Base-by-base conservation (phyloP, 805 yeast species). In the Nematodospora valgi region DNA sequence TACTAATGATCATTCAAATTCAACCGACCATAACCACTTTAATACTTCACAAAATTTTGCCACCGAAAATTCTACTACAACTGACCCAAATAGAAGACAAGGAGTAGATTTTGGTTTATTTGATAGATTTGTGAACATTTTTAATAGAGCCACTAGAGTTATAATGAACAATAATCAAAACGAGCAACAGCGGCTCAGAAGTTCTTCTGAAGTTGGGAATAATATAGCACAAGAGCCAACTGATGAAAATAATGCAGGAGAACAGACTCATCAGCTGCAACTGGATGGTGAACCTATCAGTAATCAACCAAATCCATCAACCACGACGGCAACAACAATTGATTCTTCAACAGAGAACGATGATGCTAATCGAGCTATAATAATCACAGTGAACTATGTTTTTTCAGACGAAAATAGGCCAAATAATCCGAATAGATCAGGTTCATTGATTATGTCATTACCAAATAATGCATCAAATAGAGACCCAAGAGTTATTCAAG, bases 391-490 rank as follows among this genome's bases (percentile, higher is more conserved):
- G 18, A 64, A 64, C 46, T 67, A 65, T 43, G 64, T 62, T 24
- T 67, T 64, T 33, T 62, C 68, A 10, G 70, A 66, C 41, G 65
- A 60, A 35, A 54, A 57, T 37, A 51, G 62, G 40, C 69, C 70
- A 12, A 50, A 44, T 30, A 49, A 49, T 33, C 67, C 70, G 4
- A 60, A 62, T 40, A 59, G 74, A 27, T 61, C 78, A 0, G 86
- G 86, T 0, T 72, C 83, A 2, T 60, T 82, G 23, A 70, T 80
- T 22, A 58, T 82, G 46, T 76, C 80, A 26, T 75, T 82, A 20
- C 86, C 88, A n/a, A 79, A 80, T 46, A 77, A 77, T 27, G 73
- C 81, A 0, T 57, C 69, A 12, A 75, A 76, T 39, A 64, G 78
- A 20, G 76, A 80, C 35, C 82, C 79, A n/a, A 70, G 72, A 23